Conservation (phyloP, 2,329 filamentous ascomycete species). For the Teratosphaeria gauchensis region DNA sequence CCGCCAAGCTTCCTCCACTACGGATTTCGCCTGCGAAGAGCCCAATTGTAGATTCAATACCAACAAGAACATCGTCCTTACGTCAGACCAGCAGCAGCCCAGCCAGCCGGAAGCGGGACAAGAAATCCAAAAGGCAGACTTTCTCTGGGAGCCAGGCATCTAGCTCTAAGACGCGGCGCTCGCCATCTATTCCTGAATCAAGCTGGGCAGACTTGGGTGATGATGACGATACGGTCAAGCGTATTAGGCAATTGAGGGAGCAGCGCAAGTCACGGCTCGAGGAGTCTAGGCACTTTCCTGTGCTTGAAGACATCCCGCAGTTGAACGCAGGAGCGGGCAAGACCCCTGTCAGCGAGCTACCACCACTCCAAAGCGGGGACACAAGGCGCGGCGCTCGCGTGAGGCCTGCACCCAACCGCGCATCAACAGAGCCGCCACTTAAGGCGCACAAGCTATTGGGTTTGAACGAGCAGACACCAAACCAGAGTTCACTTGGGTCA, state of each 20-base stretch:
- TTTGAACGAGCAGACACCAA: constrained; percentile 13
- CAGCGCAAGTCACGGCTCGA: constrained; percentile 47
- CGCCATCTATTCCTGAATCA: constrained; percentile 23
- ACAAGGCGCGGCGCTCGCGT: constrained; percentile 7
- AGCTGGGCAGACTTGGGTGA: constrained; percentile 28
- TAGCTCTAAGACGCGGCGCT: constrained; percentile 8
- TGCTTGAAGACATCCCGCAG: constrained; percentile 1
- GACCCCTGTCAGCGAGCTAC: constrained; percentile 5
- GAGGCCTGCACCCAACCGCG: constrained; percentile 10
- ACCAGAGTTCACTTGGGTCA: constrained; percentile 3
- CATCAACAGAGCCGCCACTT: constrained; percentile 18
- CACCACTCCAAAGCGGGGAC: constrained; percentile 9
- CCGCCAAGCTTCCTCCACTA: not conserved
- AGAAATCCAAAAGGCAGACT: constrained; percentile 15
- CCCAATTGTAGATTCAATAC: constrained; percentile 24
- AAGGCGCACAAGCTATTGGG: constrained; percentile 36
- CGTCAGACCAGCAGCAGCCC: constrained; percentile 25
- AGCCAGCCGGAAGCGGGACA: constrained; percentile 16
- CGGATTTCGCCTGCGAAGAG: constrained; percentile 10
- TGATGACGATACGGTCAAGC: constrained; percentile 45
- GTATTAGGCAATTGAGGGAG: constrained; percentile 49
- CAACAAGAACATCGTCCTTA: constrained; percentile 25
- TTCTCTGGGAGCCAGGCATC: constrained; percentile 4
- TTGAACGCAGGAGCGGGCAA: constrained; percentile 5
- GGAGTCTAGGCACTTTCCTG: constrained; percentile 28